Evolutionary conservation across 1,284 basidiomycete genomes (phyloP).

Genomic region (Puccinia polysora): DNA sequence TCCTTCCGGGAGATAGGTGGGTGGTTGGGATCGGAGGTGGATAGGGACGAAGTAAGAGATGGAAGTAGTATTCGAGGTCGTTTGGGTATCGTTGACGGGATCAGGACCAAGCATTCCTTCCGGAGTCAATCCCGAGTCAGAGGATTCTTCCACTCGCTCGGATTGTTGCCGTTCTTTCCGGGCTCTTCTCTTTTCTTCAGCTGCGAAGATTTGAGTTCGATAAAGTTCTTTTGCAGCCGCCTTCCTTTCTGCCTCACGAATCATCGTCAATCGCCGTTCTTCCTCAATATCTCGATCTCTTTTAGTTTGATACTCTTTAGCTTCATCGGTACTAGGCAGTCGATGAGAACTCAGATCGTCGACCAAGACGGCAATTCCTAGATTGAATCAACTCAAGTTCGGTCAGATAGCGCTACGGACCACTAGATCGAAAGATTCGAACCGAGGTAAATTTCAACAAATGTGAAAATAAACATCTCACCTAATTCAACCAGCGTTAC

Average conservation of each 20-base stretch:
- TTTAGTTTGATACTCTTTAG: constrained; percentile 43
- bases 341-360: constrained; percentile 66
- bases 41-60: constrained; percentile 27
- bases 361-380: constrained; percentile 72
- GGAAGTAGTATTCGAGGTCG: neutral
- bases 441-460: neutral
- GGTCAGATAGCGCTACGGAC: no score
- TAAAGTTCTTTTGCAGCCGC: constrained; percentile 23
- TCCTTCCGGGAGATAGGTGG: neutral
- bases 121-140: neutral
- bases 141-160: neutral
- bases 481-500: constrained; percentile 76
- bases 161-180: neutral
- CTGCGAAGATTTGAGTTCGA: constrained; percentile 29
- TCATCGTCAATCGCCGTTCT: constrained; percentile 58
- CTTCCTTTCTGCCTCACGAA: constrained; percentile 54
- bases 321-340: constrained; percentile 57
- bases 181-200: constrained; percentile 18
- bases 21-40: constrained; percentile 23
- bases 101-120: constrained; percentile 19
- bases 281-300: constrained; percentile 56
- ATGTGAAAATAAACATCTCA: constrained; percentile 52
- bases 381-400: neutral
- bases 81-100: neutral
- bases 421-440: neutral